These are phyloP conservation scores for Beauveria australis DNA, from an alignment of 2,329 filamentous ascomycete species.

Conservation along the genomic window DNA sequence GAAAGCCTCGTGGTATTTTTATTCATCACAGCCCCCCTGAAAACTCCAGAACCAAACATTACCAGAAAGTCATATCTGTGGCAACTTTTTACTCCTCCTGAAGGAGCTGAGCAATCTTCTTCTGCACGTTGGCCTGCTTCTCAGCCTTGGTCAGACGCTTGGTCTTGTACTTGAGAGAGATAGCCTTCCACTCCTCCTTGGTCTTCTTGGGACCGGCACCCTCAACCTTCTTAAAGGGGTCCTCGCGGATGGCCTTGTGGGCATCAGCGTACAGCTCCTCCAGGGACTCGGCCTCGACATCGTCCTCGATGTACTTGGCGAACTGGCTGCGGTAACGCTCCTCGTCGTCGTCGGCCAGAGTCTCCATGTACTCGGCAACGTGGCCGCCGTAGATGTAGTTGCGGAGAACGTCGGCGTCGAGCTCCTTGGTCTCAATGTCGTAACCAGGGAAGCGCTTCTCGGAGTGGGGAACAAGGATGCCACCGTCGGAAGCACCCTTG, in stretches of 20 bases:
- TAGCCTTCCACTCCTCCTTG: slow-evolving; percentile 95
- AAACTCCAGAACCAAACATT: slow-evolving; percentile 31
- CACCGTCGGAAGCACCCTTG: slow-evolving; percentile 99
- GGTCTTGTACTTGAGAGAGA: slow-evolving; percentile 82
- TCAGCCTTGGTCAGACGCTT: slow-evolving; percentile 74
- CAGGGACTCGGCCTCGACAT: slow-evolving; percentile 89
- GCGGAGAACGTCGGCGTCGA: slow-evolving; percentile 92
- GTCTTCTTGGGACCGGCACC: slow-evolving; percentile 74
- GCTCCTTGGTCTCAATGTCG: slow-evolving; percentile 96
- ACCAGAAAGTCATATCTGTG: slow-evolving; percentile 19
- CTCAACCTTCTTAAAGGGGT: slow-evolving; percentile 92
- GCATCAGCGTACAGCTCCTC: slow-evolving; percentile 96
- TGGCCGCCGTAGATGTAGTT: slow-evolving; percentile 99
- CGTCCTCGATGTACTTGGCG: slow-evolving; percentile 94
- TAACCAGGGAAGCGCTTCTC: slow-evolving; percentile 99
- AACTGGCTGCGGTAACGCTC: slow-evolving; percentile 99
- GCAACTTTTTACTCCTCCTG: slow-evolving; percentile 33
- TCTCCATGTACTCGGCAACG: slow-evolving; percentile 99
- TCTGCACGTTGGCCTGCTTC: slow-evolving; percentile 76
- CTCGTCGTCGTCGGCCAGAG: slow-evolving; percentile 97
- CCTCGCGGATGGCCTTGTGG: slow-evolving; percentile 93
- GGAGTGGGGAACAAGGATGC: slow-evolving; percentile 93
- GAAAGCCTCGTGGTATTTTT: slow-evolving; percentile 16
- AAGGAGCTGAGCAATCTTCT: slow-evolving; percentile 80
- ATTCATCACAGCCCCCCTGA: slow-evolving; percentile 29